Base-by-base conservation (phyloP, 2,329 filamentous ascomycete genomes). In the Calcarisporium arbuscula region DNA sequence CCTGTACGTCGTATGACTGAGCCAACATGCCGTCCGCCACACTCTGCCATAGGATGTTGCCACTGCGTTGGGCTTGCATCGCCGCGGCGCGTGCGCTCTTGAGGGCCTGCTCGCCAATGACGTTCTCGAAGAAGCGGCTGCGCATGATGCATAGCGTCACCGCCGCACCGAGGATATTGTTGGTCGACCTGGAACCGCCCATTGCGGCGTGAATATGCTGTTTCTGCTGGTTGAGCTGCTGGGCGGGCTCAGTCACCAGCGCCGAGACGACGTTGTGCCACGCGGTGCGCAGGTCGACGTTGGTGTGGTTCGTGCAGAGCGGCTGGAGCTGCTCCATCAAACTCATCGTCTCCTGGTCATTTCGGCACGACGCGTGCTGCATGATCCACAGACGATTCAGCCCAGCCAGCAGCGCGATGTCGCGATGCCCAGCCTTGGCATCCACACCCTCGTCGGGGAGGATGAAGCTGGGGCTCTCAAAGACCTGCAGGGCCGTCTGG, bases 131-230 rank as follows among this genome's bases (percentile, higher is more conserved):
- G 50, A 95, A 83, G 33, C 80, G 76, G 51, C 74, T 79, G 34
- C 84, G 82, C 83, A 95, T 94, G 44, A 92, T 80, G 46, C 80
- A 88, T 39, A 95, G 74, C 6, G 83, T 80, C 44, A 95, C 83
- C 30, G 81, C 81, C n/a, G 88, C 72, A 35, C 89, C 82, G 44
- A 94, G 84, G 19, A 77, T 77, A 54, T 95, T 95, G 35, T 70
- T 69, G 8, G 82, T 79, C 7, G 68, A 66, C 44, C 82, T 81
- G 10, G 85, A 81, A 4, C 78, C 76, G 25, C 73, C 71, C 27
- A 95, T 71, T 3, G 87, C 83, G 25, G 72, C 69, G 41, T 85
- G 79, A 35, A 95, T 80, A 50, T 82, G 78, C 26, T 81, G 74
- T 59, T 95, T 95, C 36, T 84, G 80, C 42, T 82, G 76, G 39